Conservation (phyloP, 768 basidiomycete species). For the Naganishia antarctica region DNA sequence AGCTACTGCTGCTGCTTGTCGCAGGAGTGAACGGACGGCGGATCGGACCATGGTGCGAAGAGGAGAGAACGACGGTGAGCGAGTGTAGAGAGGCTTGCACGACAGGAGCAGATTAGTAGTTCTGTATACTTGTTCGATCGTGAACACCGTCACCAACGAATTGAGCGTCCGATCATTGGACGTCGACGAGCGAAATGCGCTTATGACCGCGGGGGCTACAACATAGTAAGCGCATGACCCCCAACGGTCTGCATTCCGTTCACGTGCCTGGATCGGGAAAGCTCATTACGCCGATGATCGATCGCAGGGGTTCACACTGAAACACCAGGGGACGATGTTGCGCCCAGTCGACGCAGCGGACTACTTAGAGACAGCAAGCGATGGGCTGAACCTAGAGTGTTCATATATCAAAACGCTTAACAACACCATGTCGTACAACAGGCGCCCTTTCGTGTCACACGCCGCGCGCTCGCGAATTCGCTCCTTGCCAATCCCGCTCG, state of each 20-base stretch:
- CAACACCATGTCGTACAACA: slow-evolving; percentile 4
- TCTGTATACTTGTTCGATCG: too few species aligned
- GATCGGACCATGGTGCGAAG: slow-evolving; percentile 13
- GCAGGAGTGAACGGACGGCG: slow-evolving; percentile 18
- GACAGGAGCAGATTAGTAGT: too few species aligned
- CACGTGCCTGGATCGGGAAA: too few species aligned
- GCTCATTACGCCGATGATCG: neutral
- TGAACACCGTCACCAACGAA: too few species aligned
- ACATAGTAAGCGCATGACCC: too few species aligned
- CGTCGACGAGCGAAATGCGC: neutral
- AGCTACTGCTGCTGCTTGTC: slow-evolving; percentile 3
- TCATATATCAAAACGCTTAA: too few species aligned
- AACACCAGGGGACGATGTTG: too few species aligned
- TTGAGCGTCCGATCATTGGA: slow-evolving; percentile 10
- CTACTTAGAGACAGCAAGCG: too few species aligned
- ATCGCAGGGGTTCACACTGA: neutral
- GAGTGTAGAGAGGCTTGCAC: neutral
- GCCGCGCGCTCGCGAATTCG: neutral
- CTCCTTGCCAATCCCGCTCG: neutral
- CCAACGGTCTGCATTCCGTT: too few species aligned
- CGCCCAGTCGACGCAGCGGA: too few species aligned
- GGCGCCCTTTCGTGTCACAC: neutral
- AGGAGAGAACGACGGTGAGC: neutral
- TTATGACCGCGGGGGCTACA: too few species aligned
- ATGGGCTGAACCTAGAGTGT: too few species aligned